Evolutionary conservation across 345 rosid genomes (phyloP).

Genomic region (Gossypium bickii): DNA sequence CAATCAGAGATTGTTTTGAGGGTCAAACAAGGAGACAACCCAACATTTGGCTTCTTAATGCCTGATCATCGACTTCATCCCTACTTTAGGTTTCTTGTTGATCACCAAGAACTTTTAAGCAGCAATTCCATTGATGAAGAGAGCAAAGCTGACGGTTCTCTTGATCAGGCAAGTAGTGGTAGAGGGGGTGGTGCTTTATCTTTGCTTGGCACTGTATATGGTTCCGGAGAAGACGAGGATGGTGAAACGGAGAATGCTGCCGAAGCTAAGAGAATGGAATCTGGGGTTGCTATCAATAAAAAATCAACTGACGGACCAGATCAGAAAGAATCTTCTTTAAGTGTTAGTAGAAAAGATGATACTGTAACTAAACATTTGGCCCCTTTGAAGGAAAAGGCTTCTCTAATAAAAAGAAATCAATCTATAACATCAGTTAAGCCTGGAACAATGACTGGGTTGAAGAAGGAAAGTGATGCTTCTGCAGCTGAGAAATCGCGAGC

Average conservation of each 20-base stretch:
- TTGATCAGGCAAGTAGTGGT: constrained; percentile 34
- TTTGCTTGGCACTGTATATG: constrained; percentile 79
- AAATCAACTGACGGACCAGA: constrained; percentile 37
- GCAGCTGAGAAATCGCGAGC: constrained; percentile 32
- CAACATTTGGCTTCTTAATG: constrained; percentile 90
- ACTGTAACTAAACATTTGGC: constrained; percentile 30
- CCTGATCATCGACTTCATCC: constrained; percentile 79
- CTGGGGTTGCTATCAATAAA: constrained; percentile 25
- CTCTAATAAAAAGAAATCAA: constrained; percentile 47
- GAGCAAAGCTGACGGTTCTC: constrained; percentile 29
- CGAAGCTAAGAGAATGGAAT: constrained; percentile 23
- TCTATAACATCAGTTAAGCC: constrained; percentile 41
- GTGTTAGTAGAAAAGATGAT: constrained; percentile 31
- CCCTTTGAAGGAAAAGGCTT: constrained; percentile 40
- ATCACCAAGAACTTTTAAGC: constrained; percentile 67
- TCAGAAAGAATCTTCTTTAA: constrained; percentile 26
- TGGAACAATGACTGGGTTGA: constrained; percentile 36
- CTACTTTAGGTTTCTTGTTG: constrained; percentile 80
- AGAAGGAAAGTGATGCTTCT: constrained; percentile 38
- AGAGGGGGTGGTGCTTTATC: constrained; percentile 70
- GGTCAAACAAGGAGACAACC: constrained; percentile 96
- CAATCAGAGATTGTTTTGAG: constrained; percentile 92
- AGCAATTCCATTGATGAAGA: constrained; percentile 46
- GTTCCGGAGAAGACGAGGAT: constrained; percentile 84
- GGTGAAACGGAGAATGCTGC: constrained; percentile 32